Evolutionary conservation across 192 early-diverging fungal species (phyloP).

Genomic region (Oehlia diaphana): DNA sequence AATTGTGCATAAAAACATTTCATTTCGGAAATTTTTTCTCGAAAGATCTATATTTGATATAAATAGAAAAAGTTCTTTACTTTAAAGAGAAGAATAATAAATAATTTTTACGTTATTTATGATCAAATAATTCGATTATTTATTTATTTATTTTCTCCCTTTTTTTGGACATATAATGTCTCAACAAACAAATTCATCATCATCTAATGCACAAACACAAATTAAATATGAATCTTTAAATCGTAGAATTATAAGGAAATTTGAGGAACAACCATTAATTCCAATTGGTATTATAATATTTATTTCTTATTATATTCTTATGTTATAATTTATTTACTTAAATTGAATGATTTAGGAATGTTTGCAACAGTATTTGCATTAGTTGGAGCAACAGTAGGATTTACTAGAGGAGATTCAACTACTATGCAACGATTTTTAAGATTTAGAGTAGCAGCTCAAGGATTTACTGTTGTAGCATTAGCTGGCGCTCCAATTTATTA

Average conservation of each 20-base stretch:
- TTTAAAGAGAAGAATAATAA: too few relatives aligned
- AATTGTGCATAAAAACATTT: too few relatives aligned
- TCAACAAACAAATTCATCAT: neutral
- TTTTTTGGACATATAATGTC: neutral
- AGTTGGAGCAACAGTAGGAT: neutral
- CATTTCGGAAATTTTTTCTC: too few relatives aligned
- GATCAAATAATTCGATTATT: too few relatives aligned
- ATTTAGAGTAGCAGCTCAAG: constrained; percentile 13
- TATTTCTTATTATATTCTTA: too few relatives aligned
- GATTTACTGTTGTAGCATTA: constrained; percentile 17
- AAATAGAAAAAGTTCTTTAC: too few relatives aligned
- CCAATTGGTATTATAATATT: neutral
- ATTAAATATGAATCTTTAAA: neutral
- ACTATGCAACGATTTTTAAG: constrained; percentile 15
- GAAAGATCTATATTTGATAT: too few relatives aligned
- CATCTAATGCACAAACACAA: neutral
- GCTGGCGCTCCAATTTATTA: neutral
- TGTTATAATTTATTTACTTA: neutral
- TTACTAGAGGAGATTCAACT: neutral
- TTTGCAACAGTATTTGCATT: constrained; percentile 5
- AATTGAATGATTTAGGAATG: neutral
- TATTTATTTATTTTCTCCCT: too few relatives aligned
- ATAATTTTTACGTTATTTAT: too few relatives aligned
- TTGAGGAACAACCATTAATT: neutral
- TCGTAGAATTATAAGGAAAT: neutral